Base-by-base conservation (phyloP, 768 basidiomycete species). In the Tremella yokohamensis region DNA sequence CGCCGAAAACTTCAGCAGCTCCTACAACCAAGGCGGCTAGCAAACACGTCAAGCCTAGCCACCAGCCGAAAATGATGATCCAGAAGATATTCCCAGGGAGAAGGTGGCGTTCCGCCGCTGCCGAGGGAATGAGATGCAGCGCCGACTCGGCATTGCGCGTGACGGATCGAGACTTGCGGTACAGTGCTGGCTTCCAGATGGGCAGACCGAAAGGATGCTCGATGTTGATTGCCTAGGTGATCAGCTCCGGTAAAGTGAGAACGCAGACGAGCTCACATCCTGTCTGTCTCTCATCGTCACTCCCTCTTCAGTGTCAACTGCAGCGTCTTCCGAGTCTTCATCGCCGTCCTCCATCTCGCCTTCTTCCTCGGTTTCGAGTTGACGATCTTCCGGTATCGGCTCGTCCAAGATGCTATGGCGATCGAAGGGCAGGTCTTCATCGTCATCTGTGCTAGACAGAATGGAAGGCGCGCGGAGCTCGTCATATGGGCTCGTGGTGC, bases 111-210 rank as follows among this genome's bases (percentile, higher is more conserved):
- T 94, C 91, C 1, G 89, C 91, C 61, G 91, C 89, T 1, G 90
- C 88, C 18, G 90, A 94, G 1, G 96, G 96, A 26, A 89, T 82
- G 12, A 88, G 84, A 74, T 99, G 96, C 3, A 99, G 83, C 0
- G 89, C 96, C 58, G 88, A 85, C 76, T 99, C 96, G 38, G 96
- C 96, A 78, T 91, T 84, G 51, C 94, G 89, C 49, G 93, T 97
- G 68, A 99, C 89, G 1, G 93, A 90, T 29, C 96, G 87, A 29
- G 89, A 88, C 75, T 99, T 99, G 78, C 93, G 92, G 84, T 99
- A 99, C 57, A 99, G 78, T 0, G 96, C 96, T 19, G 96, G 96
- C 77, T 99, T 99, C 96, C 96, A 99, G 74, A 99, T 97, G 39
- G 90, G 94, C 58, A 99, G 82, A 80, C 96, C 96, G 76, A 99